Percentiles rank a stretch among this genome's conserved stretches.
Conservation (phyloP, 495 filamentous ascomycete genomes). For the Podospora australis region DNA sequence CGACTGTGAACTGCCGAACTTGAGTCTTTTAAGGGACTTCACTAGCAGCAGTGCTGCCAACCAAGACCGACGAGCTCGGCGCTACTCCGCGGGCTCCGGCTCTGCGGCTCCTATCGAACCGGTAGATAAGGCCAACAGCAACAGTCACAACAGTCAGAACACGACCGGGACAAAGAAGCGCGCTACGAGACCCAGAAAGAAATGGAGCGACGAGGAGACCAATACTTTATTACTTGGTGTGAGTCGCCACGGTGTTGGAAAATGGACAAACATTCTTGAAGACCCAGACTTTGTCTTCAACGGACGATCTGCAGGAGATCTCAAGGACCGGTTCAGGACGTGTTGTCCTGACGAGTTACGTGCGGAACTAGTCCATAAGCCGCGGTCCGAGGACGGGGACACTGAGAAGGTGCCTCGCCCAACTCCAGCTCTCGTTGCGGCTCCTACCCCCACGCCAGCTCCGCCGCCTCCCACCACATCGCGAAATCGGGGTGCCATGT, state of each 20-base stretch:
- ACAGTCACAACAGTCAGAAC: conserved; percentile 6
- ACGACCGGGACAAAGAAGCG: conserved; percentile 33
- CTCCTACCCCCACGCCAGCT: background rate
- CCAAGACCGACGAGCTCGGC: conserved; percentile 19
- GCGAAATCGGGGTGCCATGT: conserved; percentile 31
- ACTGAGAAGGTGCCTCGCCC: too few species aligned
- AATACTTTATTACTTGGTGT: conserved; percentile 70
- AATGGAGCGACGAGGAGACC: conserved; percentile 83
- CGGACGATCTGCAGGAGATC: conserved; percentile 65
- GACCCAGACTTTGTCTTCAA: conserved; percentile 71
- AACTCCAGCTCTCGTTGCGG: too few species aligned
- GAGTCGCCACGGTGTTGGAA: conserved; percentile 73
- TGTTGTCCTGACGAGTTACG: conserved; percentile 60
- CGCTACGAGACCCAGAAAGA: conserved; percentile 46
- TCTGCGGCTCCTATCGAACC: too few species aligned
- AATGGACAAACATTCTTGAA: conserved; percentile 80
- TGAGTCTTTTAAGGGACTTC: conserved; percentile 19
- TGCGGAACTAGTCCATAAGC: conserved; percentile 26
- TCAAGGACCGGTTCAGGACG: conserved; percentile 81
- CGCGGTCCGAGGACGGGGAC: conserved; percentile 6
- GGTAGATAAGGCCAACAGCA: too few species aligned
- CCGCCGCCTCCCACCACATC: conserved; percentile 4
- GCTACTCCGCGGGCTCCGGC: too few species aligned
- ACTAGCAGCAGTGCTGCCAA: conserved; percentile 12
- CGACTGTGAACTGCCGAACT: conserved; percentile 18